Percentiles rank a stretch among this genome's conserved stretches.
phyloP scores from a whole-genome alignment of 1,284 basidiomycete genomes.

The Limonomyces culmigenus region DNA sequence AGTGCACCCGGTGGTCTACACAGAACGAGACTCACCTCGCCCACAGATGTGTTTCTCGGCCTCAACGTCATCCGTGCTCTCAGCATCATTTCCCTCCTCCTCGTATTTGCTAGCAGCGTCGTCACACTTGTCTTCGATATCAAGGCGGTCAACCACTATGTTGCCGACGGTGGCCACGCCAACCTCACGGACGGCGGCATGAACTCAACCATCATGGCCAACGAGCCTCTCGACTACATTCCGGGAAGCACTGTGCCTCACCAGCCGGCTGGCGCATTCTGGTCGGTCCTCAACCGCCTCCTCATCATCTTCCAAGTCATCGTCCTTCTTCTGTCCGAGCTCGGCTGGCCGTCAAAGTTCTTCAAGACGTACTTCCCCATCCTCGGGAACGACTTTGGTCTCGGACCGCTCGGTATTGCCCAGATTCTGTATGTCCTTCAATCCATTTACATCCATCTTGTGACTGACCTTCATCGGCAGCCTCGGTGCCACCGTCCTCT shows the following conservation, averaged over 20 bases:
- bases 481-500: conserved; percentile 66
- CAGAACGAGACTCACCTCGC: too few relatives aligned
- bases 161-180: conserved; percentile 19
- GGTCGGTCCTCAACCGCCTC: conserved; percentile 69
- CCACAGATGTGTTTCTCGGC: conserved; percentile 49
- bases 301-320: conserved; percentile 67
- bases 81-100: conserved; percentile 60
- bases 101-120: conserved; percentile 66
- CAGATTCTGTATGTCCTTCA: conserved; percentile 46
- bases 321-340: conserved; percentile 51
- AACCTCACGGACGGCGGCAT: conserved; percentile 10
- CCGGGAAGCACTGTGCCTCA: conserved; percentile 69
- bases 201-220: conserved; percentile 15
- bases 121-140: conserved; percentile 67
- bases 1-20: too few relatives aligned
- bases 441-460: conserved; percentile 2
- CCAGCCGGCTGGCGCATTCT: conserved; percentile 74
- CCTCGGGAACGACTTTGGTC: conserved; percentile 65
- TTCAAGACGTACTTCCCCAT: conserved; percentile 76
- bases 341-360: conserved; percentile 52
- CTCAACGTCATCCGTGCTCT: conserved; percentile 65
- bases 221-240: conserved; percentile 42
- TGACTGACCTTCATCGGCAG: conserved; percentile 13
- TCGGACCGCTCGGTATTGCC: conserved; percentile 70
- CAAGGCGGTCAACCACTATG: conserved; percentile 55